Evolutionary conservation across 2,329 filamentous ascomycete species (phyloP).

Genomic region (Colletotrichum sp.): DNA sequence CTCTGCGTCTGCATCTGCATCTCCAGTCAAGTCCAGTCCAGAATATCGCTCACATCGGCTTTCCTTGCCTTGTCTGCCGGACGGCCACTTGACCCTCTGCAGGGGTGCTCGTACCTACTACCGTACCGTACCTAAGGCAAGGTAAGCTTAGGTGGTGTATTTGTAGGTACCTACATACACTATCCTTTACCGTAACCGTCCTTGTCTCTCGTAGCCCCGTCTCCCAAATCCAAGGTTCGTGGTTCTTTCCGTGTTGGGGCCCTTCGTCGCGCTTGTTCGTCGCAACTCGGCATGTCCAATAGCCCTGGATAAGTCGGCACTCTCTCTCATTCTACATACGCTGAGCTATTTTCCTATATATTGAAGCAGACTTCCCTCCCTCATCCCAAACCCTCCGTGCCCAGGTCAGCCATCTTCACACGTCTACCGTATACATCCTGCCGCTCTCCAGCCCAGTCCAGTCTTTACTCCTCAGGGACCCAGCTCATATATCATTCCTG

Average conservation of each 20-base stretch:
- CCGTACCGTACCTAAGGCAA: background rate
- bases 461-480: background rate
- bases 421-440: background rate
- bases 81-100: background rate
- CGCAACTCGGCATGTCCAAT: background rate
- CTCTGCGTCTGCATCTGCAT: background rate
- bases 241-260: background rate
- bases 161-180: background rate
- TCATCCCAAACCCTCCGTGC: background rate
- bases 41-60: constrained; percentile 8
- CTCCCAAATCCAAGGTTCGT: background rate
- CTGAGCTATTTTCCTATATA: background rate
- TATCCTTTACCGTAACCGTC: background rate
- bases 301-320: constrained; percentile 10
- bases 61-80: background rate
- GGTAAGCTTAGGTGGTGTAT: background rate
- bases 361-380: background rate
- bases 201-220: background rate
- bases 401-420: background rate
- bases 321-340: background rate
- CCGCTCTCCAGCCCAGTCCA: background rate
- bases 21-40: background rate
- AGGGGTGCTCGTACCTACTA: background rate
- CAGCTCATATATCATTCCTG: background rate
- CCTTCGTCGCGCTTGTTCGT: background rate